Evolutionary conservation across 2,329 filamentous ascomycete genomes (phyloP), one percentile per base, ranked within the genome.

Genomic region (Lecanosticta acicola): DNA sequence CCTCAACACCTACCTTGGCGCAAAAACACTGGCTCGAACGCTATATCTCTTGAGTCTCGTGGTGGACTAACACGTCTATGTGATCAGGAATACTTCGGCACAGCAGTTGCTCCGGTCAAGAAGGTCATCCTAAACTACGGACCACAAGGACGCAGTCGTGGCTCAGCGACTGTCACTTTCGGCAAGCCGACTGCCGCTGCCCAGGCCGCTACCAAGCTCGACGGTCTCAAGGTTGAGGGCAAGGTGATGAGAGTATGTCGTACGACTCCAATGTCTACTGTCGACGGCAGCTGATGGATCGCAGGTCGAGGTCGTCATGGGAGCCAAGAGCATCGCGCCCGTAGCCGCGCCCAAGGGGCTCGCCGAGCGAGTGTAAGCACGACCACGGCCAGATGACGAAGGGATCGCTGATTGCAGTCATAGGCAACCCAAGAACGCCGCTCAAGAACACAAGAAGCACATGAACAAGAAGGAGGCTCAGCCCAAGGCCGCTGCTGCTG

Each of bases 1-100:
- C 38, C 33, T 39, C 9, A 10, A 24, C 29, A 18, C 24, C n/a
- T 48, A 16, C n/a, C 21, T 32, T 19, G 39, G 38, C 44, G 21
- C 32, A 21, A 32, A 37, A 29, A 41, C 18, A 18, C 38, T 20
- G 32, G 20, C 32, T 37, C 9, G 44, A 20, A 32, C 10, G 40
- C 33, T 17, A 38, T 24, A 3, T 24, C 21, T 36, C 8, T 11
- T 11, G 32, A 47, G 18, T 41, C 26, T 38, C 41, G 45, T 43
- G 53, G 48, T 71, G 66, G 63, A 86, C 85, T 88, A 81, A 88
- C 83, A 70, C 51, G 46, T 46, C 39, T 45, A n/a, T 52, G 51
- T 53, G 48, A 73, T 71, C 88, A 98, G 93, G 93, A 98, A 74
- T 98, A 97, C 72, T 97, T 98, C 70, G 73, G 77, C 64, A 84